phyloP scores from a whole-genome alignment of 176 grass and related monocot species.

The Otatea glauca region DNA sequence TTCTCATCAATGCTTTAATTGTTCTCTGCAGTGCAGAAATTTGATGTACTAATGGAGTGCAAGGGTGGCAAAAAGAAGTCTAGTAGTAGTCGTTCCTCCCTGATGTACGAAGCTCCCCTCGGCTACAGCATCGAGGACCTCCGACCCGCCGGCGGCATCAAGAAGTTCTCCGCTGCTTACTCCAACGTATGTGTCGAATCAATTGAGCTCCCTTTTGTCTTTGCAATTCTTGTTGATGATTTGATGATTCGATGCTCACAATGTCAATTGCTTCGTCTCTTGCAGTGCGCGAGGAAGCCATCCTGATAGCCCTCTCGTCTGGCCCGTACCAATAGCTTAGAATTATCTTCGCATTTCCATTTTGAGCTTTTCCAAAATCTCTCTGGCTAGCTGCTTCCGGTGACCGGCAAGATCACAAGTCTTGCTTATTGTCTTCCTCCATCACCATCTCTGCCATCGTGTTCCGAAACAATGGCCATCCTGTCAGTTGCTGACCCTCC shows the following conservation, averaged over 20 bases:
- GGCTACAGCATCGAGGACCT: constrained; percentile 78
- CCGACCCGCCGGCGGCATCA: constrained; percentile 68
- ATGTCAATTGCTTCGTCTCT: background rate
- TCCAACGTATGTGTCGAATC: constrained; percentile 55
- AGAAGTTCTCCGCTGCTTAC: constrained; percentile 84
- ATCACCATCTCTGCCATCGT: background rate
- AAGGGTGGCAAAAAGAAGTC: constrained; percentile 74
- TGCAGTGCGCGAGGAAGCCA: constrained; percentile 69
- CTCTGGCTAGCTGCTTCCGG: constrained; percentile 57
- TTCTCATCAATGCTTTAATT: background rate
- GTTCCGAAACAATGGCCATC: no score
- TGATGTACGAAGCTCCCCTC: constrained; percentile 78
- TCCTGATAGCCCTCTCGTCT: background rate
- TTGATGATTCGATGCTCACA: constrained; percentile 32
- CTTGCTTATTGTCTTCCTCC: background rate
- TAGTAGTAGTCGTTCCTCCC: constrained; percentile 70
- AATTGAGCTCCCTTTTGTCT: background rate
- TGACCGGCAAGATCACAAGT: constrained; percentile 33
- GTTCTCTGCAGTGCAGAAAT: constrained; percentile 35
- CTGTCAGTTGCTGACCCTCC: no score
- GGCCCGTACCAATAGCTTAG: constrained; percentile 27
- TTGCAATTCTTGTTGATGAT: background rate
- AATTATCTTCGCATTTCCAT: background rate
- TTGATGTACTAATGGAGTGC: constrained; percentile 75
- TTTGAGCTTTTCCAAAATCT: constrained; percentile 25